Percentiles rank a stretch among this genome's conserved stretches.
phyloP scores from a whole-genome alignment of 2,329 filamentous ascomycete species.

The Keithomyces neogunnii region DNA sequence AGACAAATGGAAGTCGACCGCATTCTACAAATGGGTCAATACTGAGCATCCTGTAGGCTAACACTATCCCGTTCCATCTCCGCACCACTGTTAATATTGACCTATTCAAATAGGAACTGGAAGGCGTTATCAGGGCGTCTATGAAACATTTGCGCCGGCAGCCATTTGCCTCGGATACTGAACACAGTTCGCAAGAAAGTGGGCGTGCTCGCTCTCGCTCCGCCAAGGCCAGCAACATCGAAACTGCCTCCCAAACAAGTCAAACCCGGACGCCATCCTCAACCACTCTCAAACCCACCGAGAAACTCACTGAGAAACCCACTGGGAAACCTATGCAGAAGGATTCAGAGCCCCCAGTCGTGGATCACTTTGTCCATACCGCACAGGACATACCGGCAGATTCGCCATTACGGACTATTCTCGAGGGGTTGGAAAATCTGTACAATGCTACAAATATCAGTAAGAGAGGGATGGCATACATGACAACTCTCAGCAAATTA shows the following conservation, averaged over 20 bases:
- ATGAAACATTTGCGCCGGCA: constrained; percentile 14
- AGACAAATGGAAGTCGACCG: constrained; percentile 33
- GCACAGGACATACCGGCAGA: neutral
- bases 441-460: constrained; percentile 9
- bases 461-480: constrained; percentile 15
- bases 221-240: constrained; percentile 9
- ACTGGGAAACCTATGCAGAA: too few relatives aligned
- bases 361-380: constrained; percentile 1
- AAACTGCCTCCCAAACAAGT: neutral
- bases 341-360: neutral
- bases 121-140: constrained; percentile 14
- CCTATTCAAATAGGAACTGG: constrained; percentile 15
- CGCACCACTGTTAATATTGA: neutral
- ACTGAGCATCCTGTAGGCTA: constrained; percentile 29
- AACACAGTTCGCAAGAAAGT: constrained; percentile 9
- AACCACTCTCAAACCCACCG: neutral
- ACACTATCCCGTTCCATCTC: neutral
- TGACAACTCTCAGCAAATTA: constrained; percentile 18
- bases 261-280: neutral
- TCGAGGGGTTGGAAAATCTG: constrained; percentile 17
- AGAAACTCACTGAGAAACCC: neutral
- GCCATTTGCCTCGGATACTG: constrained; percentile 11
- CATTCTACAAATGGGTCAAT: constrained; percentile 41
- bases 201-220: constrained; percentile 1
- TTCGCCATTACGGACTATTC: constrained; percentile 17